Evolutionary conservation across 208 protist species (phyloP).

Genomic region (Leishmania arabica): DNA sequence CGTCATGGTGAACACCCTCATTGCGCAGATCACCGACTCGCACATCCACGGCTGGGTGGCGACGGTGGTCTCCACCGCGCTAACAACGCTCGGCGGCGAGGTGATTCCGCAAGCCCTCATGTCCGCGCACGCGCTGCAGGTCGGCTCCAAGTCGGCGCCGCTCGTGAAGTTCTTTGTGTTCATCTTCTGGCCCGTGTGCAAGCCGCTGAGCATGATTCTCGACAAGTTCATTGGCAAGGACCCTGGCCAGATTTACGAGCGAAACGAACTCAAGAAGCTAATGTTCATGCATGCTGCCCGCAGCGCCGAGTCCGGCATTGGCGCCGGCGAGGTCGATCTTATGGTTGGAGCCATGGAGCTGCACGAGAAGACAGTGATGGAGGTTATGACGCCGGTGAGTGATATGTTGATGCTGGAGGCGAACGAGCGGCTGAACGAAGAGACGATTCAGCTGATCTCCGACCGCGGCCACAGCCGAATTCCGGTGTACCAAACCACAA

Average conservation of each 20-base stretch:
- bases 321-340: slow-evolving; percentile 88
- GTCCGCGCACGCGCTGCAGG: slow-evolving; percentile 91
- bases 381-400: slow-evolving; percentile 95
- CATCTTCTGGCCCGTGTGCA: slow-evolving; percentile 93
- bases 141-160: slow-evolving; percentile 91
- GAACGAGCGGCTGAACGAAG: slow-evolving; percentile 90
- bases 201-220: slow-evolving; percentile 92
- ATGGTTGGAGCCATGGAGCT: slow-evolving; percentile 96
- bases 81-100: slow-evolving; percentile 96
- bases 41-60: slow-evolving; percentile 89
- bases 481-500: slow-evolving; percentile 91
- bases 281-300: slow-evolving; percentile 94
- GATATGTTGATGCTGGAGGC: slow-evolving; percentile 94
- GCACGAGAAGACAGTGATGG: slow-evolving; percentile 90
- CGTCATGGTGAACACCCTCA: slow-evolving; percentile 96
- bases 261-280: slow-evolving; percentile 96
- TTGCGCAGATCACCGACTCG: slow-evolving; percentile 93
- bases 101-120: slow-evolving; percentile 96
- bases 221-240: slow-evolving; percentile 94
- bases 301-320: slow-evolving; percentile 86
- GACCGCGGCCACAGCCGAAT: slow-evolving; percentile 94
- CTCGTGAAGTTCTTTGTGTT: slow-evolving; percentile 95
- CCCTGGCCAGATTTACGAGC: slow-evolving; percentile 95
- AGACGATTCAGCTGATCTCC: slow-evolving; percentile 91
- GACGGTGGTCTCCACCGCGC: slow-evolving; percentile 89